Base-by-base conservation (phyloP, 2,329 filamentous ascomycete species). In the Fusarium metavorans region DNA sequence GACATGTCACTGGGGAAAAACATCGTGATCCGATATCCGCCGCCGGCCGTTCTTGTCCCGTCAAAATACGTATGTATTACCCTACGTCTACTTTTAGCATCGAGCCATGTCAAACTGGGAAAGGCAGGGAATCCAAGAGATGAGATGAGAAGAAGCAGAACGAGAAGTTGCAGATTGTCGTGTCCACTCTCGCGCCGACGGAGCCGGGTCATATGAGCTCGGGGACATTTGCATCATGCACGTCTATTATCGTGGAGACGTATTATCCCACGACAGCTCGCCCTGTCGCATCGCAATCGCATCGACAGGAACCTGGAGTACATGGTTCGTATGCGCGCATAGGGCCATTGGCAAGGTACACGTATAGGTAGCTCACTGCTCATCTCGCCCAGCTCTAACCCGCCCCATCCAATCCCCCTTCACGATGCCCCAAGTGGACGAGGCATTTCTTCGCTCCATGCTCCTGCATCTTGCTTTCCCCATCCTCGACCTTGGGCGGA, bases 371-470 rank as follows among this genome's bases (percentile, higher is more conserved):
- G 20, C 30, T 35, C 30, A 61, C 61, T 32, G 18, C 64, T 74
- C 57, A 61, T 60, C 57, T 52, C 65, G 35, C 39, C 48, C 39
- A 64, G 50, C 65, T 52, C 43, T 32, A 52, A 32, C 30, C 56
- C 62, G 60, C 41, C 60, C 60, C 63, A 66, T 34, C 64, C 71
- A 71, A 70, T 64, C 66, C 66, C 45, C 62, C 74, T 69, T 71
- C 58, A 69, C 70, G 41, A 52, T 54, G 67, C 66, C 48, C 27
- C 68, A 70, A 75, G 73, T 74, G 75, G 68, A 73, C 77, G 77
- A 79, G 77, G 77, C 77, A 79, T 79, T 79, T 79, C 77, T 77
- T 79, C 74, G 73, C 68, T 75, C 73, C 64, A 70, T 67, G 68
- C 58, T 71, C 48, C 23, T 72, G 70, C 70, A 58, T 39, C 30